These are phyloP conservation scores for Sporothrix schenckii DNA, from an alignment of 2,329 filamentous ascomycete species.

Conservation along the genomic window DNA sequence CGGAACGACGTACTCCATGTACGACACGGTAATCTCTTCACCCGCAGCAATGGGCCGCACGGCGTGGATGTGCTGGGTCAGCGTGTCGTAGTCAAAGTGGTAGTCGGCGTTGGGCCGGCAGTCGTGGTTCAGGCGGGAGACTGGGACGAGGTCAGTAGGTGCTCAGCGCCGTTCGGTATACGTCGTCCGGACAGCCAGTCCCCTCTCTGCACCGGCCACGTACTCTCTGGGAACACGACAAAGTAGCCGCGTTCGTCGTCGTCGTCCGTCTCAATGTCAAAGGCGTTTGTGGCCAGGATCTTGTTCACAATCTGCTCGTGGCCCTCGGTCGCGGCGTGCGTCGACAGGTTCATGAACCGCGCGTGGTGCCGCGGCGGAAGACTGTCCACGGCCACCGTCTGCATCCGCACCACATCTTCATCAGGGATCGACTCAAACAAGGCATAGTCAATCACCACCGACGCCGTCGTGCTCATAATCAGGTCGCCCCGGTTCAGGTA, in stretches of 20 bases:
- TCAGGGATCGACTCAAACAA: constrained; percentile 42
- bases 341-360: constrained; percentile 45
- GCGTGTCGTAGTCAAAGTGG: constrained; percentile 46
- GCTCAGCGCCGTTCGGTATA: background rate
- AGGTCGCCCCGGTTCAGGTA: constrained; percentile 45
- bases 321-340: constrained; percentile 40
- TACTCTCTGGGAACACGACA: constrained; percentile 47
- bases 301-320: constrained; percentile 42
- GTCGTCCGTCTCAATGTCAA: constrained; percentile 45
- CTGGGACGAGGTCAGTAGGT: constrained; percentile 29
- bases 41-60: constrained; percentile 47
- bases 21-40: constrained; percentile 51
- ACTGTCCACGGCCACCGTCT: constrained; percentile 41
- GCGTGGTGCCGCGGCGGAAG: constrained; percentile 42
- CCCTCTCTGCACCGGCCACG: constrained; percentile 14
- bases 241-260: constrained; percentile 42
- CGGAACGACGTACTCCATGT: constrained; percentile 44
- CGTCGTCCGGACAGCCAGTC: background rate
- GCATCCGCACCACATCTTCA: constrained; percentile 40
- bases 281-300: constrained; percentile 47
- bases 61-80: constrained; percentile 48
- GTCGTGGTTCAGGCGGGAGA: constrained; percentile 52
- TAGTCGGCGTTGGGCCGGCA: constrained; percentile 52
- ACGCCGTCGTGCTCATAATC: constrained; percentile 47
- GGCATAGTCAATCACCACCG: constrained; percentile 47